Evolutionary conservation across 129 eudicot species (phyloP).

Genomic region (Mikania micrantha): DNA sequence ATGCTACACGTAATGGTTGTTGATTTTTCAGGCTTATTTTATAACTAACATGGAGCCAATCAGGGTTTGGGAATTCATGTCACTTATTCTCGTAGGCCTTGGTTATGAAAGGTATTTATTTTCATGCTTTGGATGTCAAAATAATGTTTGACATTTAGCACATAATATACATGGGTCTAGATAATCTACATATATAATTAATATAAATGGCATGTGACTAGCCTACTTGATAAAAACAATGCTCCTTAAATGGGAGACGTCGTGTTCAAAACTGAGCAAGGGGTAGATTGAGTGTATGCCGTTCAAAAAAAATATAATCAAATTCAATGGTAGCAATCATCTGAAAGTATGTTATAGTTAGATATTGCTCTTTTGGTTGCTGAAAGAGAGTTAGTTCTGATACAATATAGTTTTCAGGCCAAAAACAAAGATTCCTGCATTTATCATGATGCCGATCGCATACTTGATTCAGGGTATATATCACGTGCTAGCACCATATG

Average conservation of each 20-base stretch:
- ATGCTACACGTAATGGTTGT: background rate
- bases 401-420: conserved; percentile 83
- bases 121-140: conserved; percentile 3
- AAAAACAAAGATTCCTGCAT: conserved; percentile 60
- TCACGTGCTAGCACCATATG: conserved; percentile 61
- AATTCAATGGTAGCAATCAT: background rate
- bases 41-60: conserved; percentile 95
- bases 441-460: conserved; percentile 70
- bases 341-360: background rate
- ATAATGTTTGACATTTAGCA: background rate
- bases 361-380: background rate
- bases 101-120: conserved; percentile 81
- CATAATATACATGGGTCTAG: background rate
- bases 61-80: conserved; percentile 81
- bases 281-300: no score
- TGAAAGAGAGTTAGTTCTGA: conserved; percentile 37
- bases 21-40: conserved; percentile 75
- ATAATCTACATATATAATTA: no score
- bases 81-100: conserved; percentile 84
- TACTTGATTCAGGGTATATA: conserved; percentile 48
- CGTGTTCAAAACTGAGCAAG: no score
- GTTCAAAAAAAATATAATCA: no score
- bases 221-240: no score
- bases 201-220: no score
- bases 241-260: no score